Conservation (phyloP, 179 eudicot genomes). For the Corrigiola litoralis region DNA sequence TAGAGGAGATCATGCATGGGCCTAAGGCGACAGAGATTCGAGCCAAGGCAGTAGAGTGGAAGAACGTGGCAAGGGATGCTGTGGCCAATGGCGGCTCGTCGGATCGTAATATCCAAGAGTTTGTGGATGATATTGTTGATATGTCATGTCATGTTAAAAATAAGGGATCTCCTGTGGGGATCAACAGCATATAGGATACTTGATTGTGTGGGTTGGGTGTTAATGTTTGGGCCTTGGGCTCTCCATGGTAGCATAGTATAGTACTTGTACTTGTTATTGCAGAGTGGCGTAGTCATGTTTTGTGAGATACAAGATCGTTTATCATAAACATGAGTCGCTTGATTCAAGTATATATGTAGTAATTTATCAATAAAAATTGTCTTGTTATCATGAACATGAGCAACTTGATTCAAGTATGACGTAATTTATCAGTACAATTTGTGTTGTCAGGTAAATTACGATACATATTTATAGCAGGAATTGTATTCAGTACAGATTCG, state of each 20-base stretch:
- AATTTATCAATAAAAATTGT: too few species aligned
- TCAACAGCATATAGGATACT: not conserved
- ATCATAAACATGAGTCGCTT: too few species aligned
- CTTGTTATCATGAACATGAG: too few species aligned
- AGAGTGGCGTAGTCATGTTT: too few species aligned
- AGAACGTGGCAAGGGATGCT: constrained; percentile 34
- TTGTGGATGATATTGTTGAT: constrained; percentile 33
- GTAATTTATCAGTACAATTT: too few species aligned
- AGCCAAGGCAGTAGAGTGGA: constrained; percentile 34
- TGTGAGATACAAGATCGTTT: too few species aligned
- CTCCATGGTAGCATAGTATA: not conserved
- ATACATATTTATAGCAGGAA: too few species aligned
- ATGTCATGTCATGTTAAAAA: not conserved
- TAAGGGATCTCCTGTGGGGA: not conserved
- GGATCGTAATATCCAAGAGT: constrained; percentile 30
- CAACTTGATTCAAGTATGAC: too few species aligned
- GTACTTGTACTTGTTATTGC: too few species aligned
- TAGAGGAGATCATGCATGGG: constrained; percentile 34
- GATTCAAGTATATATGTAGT: too few species aligned
- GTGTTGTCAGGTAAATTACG: too few species aligned
- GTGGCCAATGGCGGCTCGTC: constrained; percentile 47
- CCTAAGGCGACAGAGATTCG: constrained; percentile 27
- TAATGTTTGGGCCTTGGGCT: not conserved
- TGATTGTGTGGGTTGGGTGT: not conserved
- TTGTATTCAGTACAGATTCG: too few species aligned